These are phyloP conservation scores for Raffaelea albimanens DNA, from an alignment of 2,329 filamentous ascomycete genomes.

Conservation along the genomic window DNA sequence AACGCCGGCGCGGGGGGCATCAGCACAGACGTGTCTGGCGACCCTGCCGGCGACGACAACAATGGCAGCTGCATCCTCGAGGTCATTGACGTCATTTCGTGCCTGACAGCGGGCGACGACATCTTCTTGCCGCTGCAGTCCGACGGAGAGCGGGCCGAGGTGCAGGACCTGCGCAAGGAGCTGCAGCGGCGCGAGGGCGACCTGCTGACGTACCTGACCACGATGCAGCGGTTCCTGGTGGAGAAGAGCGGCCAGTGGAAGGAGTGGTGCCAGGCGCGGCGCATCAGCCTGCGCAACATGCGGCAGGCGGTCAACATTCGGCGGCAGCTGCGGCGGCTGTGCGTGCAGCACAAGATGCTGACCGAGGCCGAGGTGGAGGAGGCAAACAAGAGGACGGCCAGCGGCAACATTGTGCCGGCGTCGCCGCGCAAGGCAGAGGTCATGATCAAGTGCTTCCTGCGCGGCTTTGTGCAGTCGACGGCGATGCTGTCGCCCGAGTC, in stretches of 20 bases:
- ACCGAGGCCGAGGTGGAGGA: constrained; percentile 29
- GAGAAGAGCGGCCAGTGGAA: constrained; percentile 42
- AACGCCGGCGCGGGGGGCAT: constrained; percentile 37
- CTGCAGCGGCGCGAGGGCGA: constrained; percentile 54
- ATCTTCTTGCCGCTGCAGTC: constrained; percentile 51
- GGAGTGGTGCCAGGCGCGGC: constrained; percentile 48
- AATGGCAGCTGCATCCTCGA: constrained; percentile 56
- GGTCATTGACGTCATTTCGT: constrained; percentile 72
- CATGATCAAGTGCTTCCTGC: constrained; percentile 52
- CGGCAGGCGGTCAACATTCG: constrained; percentile 53
- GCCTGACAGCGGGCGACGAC: constrained; percentile 53
- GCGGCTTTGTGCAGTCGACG: constrained; percentile 51
- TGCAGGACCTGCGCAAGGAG: constrained; percentile 44
- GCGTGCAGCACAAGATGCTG: constrained; percentile 41
- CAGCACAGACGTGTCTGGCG: background rate
- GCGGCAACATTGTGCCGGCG: constrained; percentile 31
- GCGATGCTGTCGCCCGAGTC: constrained; percentile 51
- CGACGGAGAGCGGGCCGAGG: constrained; percentile 32
- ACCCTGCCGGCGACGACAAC: background rate
- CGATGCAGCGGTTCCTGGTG: constrained; percentile 51
- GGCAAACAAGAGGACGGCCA: constrained; percentile 31
- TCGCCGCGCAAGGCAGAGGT: constrained; percentile 43
- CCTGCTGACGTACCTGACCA: constrained; percentile 53
- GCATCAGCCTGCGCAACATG: constrained; percentile 52
- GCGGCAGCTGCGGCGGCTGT: constrained; percentile 49